These are phyloP conservation scores for Alternaria sp. DNA, from an alignment of 2,329 filamentous ascomycete species.

Conservation along the genomic window DNA sequence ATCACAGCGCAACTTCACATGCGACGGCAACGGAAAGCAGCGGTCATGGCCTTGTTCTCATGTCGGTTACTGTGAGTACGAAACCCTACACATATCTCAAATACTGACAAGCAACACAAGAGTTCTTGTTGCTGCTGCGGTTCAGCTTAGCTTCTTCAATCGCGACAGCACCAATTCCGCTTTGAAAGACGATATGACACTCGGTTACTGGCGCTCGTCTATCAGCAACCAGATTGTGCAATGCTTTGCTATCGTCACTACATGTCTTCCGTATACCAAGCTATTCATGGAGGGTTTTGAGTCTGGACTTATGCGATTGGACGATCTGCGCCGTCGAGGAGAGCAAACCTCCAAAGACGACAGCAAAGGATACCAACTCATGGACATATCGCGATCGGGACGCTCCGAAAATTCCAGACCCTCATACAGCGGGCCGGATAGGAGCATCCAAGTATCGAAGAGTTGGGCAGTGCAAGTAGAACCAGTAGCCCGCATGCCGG, in stretches of 20 bases:
- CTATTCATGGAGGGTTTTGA: slow-evolving; percentile 39
- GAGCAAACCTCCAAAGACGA: slow-evolving; percentile 16
- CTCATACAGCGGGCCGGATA: background rate
- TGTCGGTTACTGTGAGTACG: slow-evolving; percentile 23
- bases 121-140: slow-evolving; percentile 16
- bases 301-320: slow-evolving; percentile 29
- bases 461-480: slow-evolving; percentile 20
- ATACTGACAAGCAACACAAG: slow-evolving; percentile 8
- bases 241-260: slow-evolving; percentile 33
- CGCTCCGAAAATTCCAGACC: background rate
- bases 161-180: slow-evolving; percentile 13
- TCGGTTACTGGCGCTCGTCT: slow-evolving; percentile 37
- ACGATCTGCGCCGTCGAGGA: slow-evolving; percentile 22
- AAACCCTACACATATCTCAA: background rate
- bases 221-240: slow-evolving; percentile 34
- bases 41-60: slow-evolving; percentile 27
- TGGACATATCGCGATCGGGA: slow-evolving; percentile 21
- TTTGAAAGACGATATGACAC: slow-evolving; percentile 23
- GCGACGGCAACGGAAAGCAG: slow-evolving; percentile 16
- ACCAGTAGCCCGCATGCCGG: slow-evolving; percentile 2
- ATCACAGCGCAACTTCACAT: slow-evolving; percentile 26
- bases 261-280: slow-evolving; percentile 37
- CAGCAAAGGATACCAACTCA: slow-evolving; percentile 20
- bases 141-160: slow-evolving; percentile 26
- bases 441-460: slow-evolving; percentile 17